Evolutionary conservation across 495 filamentous ascomycete species (phyloP), one percentile per base, ranked within the genome.

Genomic region (Penicillium paradoxum): DNA sequence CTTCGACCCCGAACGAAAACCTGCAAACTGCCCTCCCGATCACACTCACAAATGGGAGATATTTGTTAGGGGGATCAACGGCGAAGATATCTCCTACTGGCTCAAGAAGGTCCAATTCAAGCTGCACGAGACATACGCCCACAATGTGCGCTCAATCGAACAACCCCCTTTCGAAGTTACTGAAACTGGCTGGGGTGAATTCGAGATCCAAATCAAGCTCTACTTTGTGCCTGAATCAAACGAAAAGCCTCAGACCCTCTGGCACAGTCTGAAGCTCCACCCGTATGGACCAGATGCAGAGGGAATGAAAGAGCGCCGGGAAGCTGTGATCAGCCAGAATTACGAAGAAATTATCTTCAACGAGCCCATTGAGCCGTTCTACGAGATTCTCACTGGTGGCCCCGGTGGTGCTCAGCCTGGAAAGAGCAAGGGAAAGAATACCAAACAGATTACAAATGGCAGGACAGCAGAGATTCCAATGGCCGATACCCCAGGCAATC

Each of bases 101-200:
- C 80, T 97, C 57, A 90, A 91, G 50, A 93, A 96, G 63, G 93
- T 97, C 4, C 89, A 95, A 67, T 97, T 98, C 78, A 97, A 97
- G 66, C 81, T 98, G 4, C 90, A 96, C 77, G 91, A 97, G 62
- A 93, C 91, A 5, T 97, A 96, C 67, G 81, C 88, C 32, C 91
- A 96, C 65, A 84, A 86, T 55, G 76, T 91, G 2, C 87, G 93
- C 53, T 90, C 86, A 40, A 67, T 90, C 73, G 77, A 89, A 68
- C 78, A 81, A 40, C 83, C 83, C 24, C 86, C 92, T 24, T 97
- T 96, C 68, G 81, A 88, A 66, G 87, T 97, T 39, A 78, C 78
- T 45, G 93, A 97, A 70, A 96, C 91, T 0, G 93, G 93, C 33
- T 98, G 92, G 90, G 93, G 93, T 59, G 93, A 96, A 74, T 98